These are phyloP conservation scores for Plasmodium chabaudi DNA, from an alignment of 169 alveolate genomes.

Conservation along the genomic window DNA sequence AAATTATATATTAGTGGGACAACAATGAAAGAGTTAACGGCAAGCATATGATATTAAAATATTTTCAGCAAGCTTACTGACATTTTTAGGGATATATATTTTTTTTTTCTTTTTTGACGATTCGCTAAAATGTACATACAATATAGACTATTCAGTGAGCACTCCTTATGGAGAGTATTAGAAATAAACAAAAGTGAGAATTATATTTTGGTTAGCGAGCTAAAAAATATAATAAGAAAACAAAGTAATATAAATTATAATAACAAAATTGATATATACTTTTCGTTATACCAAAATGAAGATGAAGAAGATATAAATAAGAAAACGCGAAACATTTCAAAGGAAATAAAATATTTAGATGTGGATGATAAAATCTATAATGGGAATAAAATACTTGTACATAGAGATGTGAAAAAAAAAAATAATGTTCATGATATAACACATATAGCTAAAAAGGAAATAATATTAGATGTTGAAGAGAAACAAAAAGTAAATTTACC, in stretches of 20 bases:
- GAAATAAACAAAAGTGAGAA: constrained; percentile 54
- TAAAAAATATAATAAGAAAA: constrained; percentile 52
- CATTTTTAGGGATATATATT: too few relatives aligned
- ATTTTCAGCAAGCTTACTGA: too few relatives aligned
- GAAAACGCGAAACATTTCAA: neutral
- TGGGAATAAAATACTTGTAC: constrained; percentile 63
- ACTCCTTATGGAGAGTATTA: constrained; percentile 47
- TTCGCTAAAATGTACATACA: constrained; percentile 28
- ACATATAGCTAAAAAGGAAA: constrained; percentile 75
- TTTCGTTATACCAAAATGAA: constrained; percentile 50
- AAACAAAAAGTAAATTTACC: constrained; percentile 59
- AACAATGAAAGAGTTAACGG: too few relatives aligned
- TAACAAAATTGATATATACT: constrained; percentile 57
- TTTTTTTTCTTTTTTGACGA: too few relatives aligned
- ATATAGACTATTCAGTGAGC: constrained; percentile 61
- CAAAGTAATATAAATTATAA: constrained; percentile 68
- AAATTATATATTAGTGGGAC: too few relatives aligned
- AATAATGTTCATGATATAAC: constrained; percentile 33
- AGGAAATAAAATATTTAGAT: constrained; percentile 17
- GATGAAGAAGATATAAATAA: constrained; percentile 1
- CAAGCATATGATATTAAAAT: too few relatives aligned
- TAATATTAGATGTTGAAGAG: constrained; percentile 37
- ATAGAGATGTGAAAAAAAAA: constrained; percentile 58
- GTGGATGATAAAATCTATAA: constrained; percentile 63
- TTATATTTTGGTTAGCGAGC: constrained; percentile 49